These are phyloP conservation scores for Colletotrichum sp. DNA, from an alignment of 2,329 filamentous ascomycete genomes.

Conservation along the genomic window DNA sequence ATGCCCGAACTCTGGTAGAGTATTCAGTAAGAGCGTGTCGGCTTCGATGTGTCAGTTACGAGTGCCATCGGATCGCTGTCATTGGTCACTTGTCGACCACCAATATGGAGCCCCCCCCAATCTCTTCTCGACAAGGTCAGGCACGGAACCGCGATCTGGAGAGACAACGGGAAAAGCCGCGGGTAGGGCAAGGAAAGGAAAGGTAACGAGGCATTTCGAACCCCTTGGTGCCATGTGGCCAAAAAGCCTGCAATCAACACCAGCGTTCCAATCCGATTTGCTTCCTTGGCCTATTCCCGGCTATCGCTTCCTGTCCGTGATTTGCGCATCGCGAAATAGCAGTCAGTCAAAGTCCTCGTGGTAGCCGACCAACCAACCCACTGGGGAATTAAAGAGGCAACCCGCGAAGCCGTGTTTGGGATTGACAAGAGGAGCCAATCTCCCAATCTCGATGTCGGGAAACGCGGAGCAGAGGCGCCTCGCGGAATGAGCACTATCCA, in stretches of 20 bases:
- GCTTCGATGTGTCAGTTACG: not conserved
- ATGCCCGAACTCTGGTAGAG: not conserved
- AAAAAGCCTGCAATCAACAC: not conserved
- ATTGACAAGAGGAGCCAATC: slow-evolving; percentile 8
- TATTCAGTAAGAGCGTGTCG: not conserved
- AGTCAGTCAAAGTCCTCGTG: not conserved
- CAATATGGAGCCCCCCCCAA: not conserved
- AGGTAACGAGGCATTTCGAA: not conserved
- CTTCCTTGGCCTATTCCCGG: not conserved
- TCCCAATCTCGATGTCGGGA: slow-evolving; percentile 9
- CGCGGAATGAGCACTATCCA: slow-evolving; percentile 15
- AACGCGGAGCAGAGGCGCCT: not conserved
- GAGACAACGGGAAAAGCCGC: not conserved
- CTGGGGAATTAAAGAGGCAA: not conserved
- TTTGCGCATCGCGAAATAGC: not conserved
- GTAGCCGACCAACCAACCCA: not conserved
- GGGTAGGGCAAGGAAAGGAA: not conserved
- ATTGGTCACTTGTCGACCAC: not conserved
- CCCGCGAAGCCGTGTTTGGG: not conserved
- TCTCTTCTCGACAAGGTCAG: not conserved
- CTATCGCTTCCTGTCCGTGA: not conserved
- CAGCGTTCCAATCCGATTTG: not conserved
- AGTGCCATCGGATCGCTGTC: not conserved
- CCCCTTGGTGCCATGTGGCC: slow-evolving; percentile 10
- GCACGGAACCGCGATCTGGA: not conserved